Percentiles rank a stretch among this genome's conserved stretches.
Conservation (phyloP, 2,329 filamentous ascomycete species). For the Neonectria coccinea region DNA sequence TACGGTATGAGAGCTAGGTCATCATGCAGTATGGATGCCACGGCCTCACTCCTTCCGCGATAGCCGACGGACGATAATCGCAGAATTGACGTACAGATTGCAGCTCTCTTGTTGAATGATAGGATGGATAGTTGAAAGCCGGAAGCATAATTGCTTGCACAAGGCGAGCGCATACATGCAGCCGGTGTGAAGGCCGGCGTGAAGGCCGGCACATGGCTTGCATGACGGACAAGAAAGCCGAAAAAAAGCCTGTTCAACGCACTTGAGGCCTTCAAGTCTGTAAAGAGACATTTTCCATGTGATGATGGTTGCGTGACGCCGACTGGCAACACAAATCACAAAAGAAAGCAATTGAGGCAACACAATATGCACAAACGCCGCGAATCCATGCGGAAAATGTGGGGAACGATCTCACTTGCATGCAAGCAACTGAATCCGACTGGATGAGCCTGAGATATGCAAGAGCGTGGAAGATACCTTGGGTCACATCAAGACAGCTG, state of each 20-base stretch:
- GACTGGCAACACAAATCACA: background rate
- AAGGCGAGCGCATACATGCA: background rate
- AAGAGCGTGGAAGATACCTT: too few species aligned
- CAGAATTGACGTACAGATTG: background rate
- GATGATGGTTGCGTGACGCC: background rate
- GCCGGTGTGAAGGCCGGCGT: background rate
- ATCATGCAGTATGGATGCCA: too few species aligned
- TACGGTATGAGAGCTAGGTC: too few species aligned
- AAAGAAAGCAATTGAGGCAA: background rate
- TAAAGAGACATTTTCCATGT: background rate
- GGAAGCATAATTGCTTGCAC: background rate
- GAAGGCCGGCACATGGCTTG: background rate
- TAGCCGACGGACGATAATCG: too few species aligned
- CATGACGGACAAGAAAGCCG: background rate
- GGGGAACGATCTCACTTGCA: too few species aligned
- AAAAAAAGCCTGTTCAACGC: background rate
- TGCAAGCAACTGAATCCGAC: too few species aligned
- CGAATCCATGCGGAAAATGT: too few species aligned
- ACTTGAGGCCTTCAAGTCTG: background rate
- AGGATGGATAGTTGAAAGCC: background rate
- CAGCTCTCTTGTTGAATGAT: background rate
- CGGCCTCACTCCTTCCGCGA: too few species aligned
- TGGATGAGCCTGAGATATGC: too few species aligned
- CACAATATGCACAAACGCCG: too few species aligned
- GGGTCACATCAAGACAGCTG: too few species aligned